A percentile compares a stretch with the other conserved stretches of the same genome.
These are phyloP conservation scores for Leccinum variicolor DNA, from an alignment of 768 basidiomycete species.

Conservation along the genomic window DNA sequence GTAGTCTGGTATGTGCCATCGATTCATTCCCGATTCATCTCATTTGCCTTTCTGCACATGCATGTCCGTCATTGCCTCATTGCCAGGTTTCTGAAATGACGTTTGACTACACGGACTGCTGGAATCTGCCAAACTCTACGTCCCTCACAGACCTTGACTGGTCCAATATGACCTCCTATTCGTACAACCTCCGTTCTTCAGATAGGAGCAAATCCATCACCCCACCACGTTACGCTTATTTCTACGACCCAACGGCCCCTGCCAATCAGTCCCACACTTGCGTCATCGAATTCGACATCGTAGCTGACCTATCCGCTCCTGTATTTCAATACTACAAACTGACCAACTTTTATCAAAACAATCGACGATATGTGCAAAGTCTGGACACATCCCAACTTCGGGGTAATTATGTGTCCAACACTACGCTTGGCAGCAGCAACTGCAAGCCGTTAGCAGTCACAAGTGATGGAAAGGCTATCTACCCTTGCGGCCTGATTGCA, in stretches of 20 bases:
- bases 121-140: constrained; percentile 46
- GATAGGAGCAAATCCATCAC: constrained; percentile 43
- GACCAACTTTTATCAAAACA: constrained; percentile 97
- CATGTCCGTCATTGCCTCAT: background rate
- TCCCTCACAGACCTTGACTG: constrained; percentile 38
- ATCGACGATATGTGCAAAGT: constrained; percentile 95
- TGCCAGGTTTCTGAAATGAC: constrained; percentile 85
- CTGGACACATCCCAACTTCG: constrained; percentile 80
- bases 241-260: constrained; percentile 45
- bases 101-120: constrained; percentile 93
- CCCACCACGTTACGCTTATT: constrained; percentile 74
- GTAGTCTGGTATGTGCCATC: constrained; percentile 47
- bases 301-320: constrained; percentile 65
- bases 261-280: constrained; percentile 58
- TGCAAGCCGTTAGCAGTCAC: constrained; percentile 83
- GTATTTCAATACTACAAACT: constrained; percentile 96
- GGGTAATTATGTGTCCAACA: constrained; percentile 55
- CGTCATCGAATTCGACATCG: constrained; percentile 77
- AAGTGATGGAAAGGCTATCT: constrained; percentile 56
- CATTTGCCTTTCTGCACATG: constrained; percentile 2
- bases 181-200: constrained; percentile 62
- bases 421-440: constrained; percentile 60
- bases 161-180: constrained; percentile 56
- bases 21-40: constrained; percentile 23
- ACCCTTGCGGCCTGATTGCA: constrained; percentile 96